These are phyloP conservation scores for Lodderomyces elongisporus DNA, from an alignment of 1,139 yeast genomes.

Conservation along the genomic window DNA sequence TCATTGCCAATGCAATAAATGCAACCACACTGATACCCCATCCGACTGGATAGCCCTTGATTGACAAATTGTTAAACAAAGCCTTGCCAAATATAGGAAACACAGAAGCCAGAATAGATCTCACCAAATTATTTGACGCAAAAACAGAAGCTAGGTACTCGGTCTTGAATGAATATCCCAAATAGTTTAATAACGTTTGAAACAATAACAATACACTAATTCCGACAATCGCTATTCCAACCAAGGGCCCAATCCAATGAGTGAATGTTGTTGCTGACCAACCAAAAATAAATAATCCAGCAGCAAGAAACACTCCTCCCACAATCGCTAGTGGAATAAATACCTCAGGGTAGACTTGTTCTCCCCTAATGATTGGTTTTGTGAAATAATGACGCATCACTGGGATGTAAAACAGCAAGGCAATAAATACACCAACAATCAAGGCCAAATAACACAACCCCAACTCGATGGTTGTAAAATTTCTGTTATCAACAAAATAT, in stretches of 20 bases:
- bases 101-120: constrained; percentile 53
- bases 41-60: constrained; percentile 47
- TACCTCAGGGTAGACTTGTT: constrained; percentile 32
- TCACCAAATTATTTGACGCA: constrained; percentile 50
- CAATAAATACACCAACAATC: constrained; percentile 37
- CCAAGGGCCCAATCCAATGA: constrained; percentile 42
- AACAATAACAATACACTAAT: constrained; percentile 35
- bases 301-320: constrained; percentile 38
- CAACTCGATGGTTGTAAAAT: constrained; percentile 41
- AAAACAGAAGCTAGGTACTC: constrained; percentile 53
- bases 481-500: too few relatives aligned
- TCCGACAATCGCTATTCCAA: constrained; percentile 38
- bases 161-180: constrained; percentile 26
- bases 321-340: constrained; percentile 40
- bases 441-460: constrained; percentile 49
- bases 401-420: constrained; percentile 22
- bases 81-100: constrained; percentile 58
- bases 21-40: constrained; percentile 53
- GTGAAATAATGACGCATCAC: constrained; percentile 16
- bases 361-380: constrained; percentile 43
- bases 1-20: constrained; percentile 36
- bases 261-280: constrained; percentile 41
- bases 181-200: constrained; percentile 36
- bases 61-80: constrained; percentile 43
- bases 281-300: constrained; percentile 44